Evolutionary conservation across 345 rosid species (phyloP).

Genomic region (Crucihimalaya himalaica): DNA sequence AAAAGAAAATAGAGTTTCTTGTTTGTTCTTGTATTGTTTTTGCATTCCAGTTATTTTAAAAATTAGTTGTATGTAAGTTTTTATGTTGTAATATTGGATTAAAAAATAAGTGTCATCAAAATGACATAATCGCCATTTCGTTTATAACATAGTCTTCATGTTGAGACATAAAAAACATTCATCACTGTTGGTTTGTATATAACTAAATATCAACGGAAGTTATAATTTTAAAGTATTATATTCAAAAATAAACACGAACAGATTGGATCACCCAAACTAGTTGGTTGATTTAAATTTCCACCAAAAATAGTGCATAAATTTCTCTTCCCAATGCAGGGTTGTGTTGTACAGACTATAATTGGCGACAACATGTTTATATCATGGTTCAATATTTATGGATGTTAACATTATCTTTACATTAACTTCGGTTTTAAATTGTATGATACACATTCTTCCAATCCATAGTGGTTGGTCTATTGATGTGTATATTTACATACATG

Average conservation of each 20-base stretch:
- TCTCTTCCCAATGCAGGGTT: conserved; percentile 8
- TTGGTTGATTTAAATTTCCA: conserved; percentile 6
- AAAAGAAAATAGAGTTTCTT: too few species aligned
- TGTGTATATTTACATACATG: background rate
- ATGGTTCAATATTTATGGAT: conserved; percentile 4
- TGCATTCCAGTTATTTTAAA: too few species aligned
- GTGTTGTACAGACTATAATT: background rate
- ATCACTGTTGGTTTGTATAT: background rate
- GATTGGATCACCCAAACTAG: background rate
- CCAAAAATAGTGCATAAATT: background rate
- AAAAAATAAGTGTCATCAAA: background rate
- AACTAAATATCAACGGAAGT: background rate
- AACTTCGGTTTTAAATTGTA: background rate
- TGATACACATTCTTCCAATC: background rate
- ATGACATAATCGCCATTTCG: background rate
- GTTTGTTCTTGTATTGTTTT: too few species aligned
- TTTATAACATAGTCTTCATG: background rate
- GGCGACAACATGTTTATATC: conserved; percentile 13
- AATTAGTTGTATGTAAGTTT: background rate
- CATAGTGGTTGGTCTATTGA: background rate
- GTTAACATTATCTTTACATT: conserved; percentile 1
- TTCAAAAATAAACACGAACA: background rate
- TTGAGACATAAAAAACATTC: too few species aligned
- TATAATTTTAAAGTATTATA: background rate
- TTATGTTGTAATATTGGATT: too few species aligned